Conservation (phyloP, 2,329 filamentous ascomycete genomes). For the Neurospora crassa region DNA sequence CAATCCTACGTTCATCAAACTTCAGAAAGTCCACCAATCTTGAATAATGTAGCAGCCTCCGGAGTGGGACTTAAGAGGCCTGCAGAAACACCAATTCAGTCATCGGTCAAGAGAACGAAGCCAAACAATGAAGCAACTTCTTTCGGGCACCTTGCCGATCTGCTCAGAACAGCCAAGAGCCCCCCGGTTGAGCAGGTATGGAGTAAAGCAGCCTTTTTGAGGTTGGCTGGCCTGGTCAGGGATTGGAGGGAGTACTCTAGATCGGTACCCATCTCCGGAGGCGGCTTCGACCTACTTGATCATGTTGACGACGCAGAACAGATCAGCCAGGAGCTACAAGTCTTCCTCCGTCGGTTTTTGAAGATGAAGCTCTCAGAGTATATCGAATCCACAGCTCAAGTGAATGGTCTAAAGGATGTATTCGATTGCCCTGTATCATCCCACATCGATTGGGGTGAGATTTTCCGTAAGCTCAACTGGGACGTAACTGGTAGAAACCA, state of each 20-base stretch:
- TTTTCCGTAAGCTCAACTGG: conserved; percentile 14
- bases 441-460: conserved; percentile 4
- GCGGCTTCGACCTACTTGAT: conserved; percentile 8
- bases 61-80: background rate
- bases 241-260: conserved; percentile 13
- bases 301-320: conserved; percentile 8
- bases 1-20: background rate
- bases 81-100: background rate
- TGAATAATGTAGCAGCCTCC: background rate
- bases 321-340: conserved; percentile 9
- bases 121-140: background rate
- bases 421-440: background rate
- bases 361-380: conserved; percentile 14
- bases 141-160: conserved; percentile 7
- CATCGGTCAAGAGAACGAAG: background rate
- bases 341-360: conserved; percentile 15
- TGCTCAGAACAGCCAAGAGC: conserved; percentile 5
- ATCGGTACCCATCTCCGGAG: conserved; percentile 1
- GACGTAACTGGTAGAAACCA: conserved; percentile 6
- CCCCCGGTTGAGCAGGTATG: conserved; percentile 5
- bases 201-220: conserved; percentile 13
- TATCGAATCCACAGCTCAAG: conserved; percentile 2
- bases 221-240: conserved; percentile 12
- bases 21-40: background rate
- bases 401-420: background rate